These are phyloP conservation scores for Globisporangium abappressorium DNA, from an alignment of 352 stramenopile species.

Conservation along the genomic window DNA sequence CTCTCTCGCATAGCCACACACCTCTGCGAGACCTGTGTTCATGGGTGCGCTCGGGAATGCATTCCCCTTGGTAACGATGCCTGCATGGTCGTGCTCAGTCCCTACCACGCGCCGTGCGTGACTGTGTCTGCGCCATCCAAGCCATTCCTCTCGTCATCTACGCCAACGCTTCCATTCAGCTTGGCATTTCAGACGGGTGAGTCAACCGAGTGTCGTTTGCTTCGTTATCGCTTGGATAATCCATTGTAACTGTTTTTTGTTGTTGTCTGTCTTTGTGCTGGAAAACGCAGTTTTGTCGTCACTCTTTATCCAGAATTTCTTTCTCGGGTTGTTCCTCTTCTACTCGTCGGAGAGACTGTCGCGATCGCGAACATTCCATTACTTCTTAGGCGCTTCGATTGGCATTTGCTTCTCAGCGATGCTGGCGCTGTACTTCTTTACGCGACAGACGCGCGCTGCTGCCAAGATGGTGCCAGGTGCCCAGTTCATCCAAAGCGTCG, in stretches of 20 bases:
- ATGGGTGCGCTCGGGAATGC: constrained; percentile 61
- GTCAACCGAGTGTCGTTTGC: constrained; percentile 10
- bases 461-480: constrained; percentile 69
- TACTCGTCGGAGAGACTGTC: constrained; percentile 64
- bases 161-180: constrained; percentile 45
- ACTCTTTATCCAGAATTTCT: constrained; percentile 74
- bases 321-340: constrained; percentile 64
- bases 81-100: constrained; percentile 67
- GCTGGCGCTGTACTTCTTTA: constrained; percentile 76
- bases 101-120: constrained; percentile 78
- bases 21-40: constrained; percentile 73
- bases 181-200: constrained; percentile 71
- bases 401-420: constrained; percentile 77
- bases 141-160: constrained; percentile 49
- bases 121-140: constrained; percentile 52
- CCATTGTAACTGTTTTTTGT: neutral
- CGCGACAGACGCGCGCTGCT: constrained; percentile 66
- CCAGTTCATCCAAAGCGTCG: constrained; percentile 63
- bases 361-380: constrained; percentile 78
- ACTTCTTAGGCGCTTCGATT: constrained; percentile 57
- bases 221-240: constrained; percentile 4
- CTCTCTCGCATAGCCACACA: constrained; percentile 31
- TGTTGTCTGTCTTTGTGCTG: neutral
- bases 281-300: constrained; percentile 50
- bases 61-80: constrained; percentile 23